These are phyloP conservation scores for Aspergillus sp. DNA, from an alignment of 2,329 filamentous ascomycete genomes.

Conservation along the genomic window DNA sequence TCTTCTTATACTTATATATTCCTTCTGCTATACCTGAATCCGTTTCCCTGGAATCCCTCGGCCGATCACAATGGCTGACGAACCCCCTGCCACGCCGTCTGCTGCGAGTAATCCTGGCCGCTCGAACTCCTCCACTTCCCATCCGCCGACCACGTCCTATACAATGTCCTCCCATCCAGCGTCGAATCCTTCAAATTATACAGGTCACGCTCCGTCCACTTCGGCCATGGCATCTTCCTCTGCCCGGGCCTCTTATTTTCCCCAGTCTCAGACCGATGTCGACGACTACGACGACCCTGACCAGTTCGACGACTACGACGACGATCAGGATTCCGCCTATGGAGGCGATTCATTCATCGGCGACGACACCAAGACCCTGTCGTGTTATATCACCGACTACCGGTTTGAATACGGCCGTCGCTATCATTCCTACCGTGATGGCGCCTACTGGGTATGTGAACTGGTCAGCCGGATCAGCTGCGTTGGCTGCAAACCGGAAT, in stretches of 20 bases:
- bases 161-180: no score
- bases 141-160: neutral
- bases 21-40: no score
- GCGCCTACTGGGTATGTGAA: slow-evolving; percentile 15
- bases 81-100: no score
- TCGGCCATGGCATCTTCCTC: no score
- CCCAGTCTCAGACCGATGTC: neutral
- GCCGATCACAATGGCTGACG: neutral
- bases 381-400: slow-evolving; percentile 22
- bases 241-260: no score
- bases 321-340: slow-evolving; percentile 13
- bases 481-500: no score
- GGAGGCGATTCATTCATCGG: slow-evolving; percentile 13
- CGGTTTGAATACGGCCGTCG: slow-evolving; percentile 23
- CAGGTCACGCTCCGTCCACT: neutral
- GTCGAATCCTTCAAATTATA: no score
- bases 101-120: neutral
- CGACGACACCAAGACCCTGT: slow-evolving; percentile 20
- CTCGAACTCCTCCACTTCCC: neutral
- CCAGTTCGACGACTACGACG: neutral
- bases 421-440: slow-evolving; percentile 26
- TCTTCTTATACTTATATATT: no score
- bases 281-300: slow-evolving; percentile 1
- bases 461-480: no score
- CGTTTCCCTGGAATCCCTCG: no score